Conservation (phyloP, 2,329 filamentous ascomycete species). For the Macrophomina phaseolina region DNA sequence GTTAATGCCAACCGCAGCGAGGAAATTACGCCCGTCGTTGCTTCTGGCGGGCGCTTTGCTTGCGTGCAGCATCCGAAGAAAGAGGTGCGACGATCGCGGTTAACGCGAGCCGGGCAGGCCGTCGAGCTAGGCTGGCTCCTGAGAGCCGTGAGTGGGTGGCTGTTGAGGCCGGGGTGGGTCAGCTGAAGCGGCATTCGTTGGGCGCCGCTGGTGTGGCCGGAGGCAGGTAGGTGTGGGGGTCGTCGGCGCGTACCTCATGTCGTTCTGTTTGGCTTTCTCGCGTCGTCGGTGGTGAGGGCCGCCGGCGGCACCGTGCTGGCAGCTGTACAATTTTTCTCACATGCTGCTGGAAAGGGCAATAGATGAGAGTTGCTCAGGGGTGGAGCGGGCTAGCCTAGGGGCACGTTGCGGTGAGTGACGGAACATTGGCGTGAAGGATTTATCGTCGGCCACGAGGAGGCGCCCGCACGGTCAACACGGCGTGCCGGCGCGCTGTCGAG, state of each 20-base stretch:
- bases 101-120: constrained; percentile 13
- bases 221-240: not conserved
- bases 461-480: constrained; percentile 10
- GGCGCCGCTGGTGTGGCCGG: constrained; percentile 15
- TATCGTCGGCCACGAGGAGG: constrained; percentile 15
- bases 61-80: constrained; percentile 18
- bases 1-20: not conserved
- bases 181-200: constrained; percentile 16
- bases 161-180: constrained; percentile 10
- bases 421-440: constrained; percentile 6
- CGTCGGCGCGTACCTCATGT: not conserved
- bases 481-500: not conserved
- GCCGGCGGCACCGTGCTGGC: constrained; percentile 5
- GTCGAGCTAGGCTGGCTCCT: constrained; percentile 5
- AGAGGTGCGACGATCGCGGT: constrained; percentile 23
- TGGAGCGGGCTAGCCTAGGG: not conserved
- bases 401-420: constrained; percentile 14
- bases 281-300: not conserved
- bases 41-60: constrained; percentile 16
- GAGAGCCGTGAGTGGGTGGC: constrained; percentile 17
- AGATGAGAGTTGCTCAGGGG: constrained; percentile 15
- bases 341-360: not conserved
- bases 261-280: constrained; percentile 21
- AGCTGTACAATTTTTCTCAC: not conserved
- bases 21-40: not conserved